phyloP scores from a whole-genome alignment of 176 grass and related monocot species.

The Zea mays region DNA sequence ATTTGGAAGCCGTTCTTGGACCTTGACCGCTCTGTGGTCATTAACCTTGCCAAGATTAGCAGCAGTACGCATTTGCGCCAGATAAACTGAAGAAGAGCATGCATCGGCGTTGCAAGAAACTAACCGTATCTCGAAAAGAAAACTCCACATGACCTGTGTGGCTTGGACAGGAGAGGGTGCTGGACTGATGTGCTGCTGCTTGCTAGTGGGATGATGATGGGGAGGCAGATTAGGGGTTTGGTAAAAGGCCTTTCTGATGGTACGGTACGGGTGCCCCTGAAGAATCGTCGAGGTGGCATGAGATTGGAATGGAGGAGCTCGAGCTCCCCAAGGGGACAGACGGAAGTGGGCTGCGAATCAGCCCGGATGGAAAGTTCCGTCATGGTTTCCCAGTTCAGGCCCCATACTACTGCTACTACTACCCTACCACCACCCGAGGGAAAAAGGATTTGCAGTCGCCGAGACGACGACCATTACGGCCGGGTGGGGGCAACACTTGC shows the following conservation, averaged over 20 bases:
- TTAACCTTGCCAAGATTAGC: background rate
- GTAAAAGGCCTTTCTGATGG: background rate
- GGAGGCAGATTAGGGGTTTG: background rate
- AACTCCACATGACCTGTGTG: background rate
- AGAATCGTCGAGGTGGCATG: conserved; percentile 19
- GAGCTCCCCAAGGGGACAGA: background rate
- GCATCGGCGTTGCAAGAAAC: background rate
- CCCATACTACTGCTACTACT: background rate
- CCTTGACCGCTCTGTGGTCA: background rate
- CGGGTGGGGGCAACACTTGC: background rate
- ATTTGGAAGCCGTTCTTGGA: background rate
- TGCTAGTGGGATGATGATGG: background rate
- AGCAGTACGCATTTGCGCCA: background rate
- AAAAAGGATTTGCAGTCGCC: conserved; percentile 1
- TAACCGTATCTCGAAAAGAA: background rate
- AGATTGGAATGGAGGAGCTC: background rate
- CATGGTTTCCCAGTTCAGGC: conserved; percentile 26
- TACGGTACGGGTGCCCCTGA: background rate
- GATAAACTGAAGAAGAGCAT: background rate
- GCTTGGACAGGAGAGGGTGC: conserved; percentile 6
- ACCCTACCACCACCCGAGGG: background rate
- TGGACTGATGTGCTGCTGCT: background rate
- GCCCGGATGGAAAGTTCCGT: conserved; percentile 9
- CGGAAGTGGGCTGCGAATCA: conserved; percentile 40
- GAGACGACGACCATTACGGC: conserved; percentile 2